phyloP scores from a whole-genome alignment of 352 stramenopile species.

The Globisporangium middletonii region DNA sequence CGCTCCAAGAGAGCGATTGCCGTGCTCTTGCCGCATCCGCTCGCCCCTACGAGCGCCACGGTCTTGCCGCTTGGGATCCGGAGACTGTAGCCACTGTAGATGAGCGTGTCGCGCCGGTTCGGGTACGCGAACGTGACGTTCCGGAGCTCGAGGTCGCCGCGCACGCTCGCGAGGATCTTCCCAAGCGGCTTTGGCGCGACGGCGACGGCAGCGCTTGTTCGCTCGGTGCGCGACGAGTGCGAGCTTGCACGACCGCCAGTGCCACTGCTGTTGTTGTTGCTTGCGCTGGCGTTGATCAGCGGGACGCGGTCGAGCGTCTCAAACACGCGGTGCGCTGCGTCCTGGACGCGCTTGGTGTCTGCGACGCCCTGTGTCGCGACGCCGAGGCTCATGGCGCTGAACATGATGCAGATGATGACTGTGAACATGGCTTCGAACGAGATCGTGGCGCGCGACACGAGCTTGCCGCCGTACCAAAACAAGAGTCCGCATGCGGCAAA shows the following conservation, averaged over 20 bases:
- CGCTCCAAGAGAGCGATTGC: slow-evolving; percentile 44
- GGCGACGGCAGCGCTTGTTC: neutral
- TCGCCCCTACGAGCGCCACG: slow-evolving; percentile 46
- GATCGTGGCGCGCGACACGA: slow-evolving; percentile 32
- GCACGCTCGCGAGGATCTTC: no score
- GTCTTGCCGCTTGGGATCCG: slow-evolving; percentile 40
- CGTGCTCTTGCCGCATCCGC: slow-evolving; percentile 57
- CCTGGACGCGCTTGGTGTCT: slow-evolving; percentile 9
- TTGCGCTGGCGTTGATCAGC: neutral
- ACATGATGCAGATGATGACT: slow-evolving; percentile 31
- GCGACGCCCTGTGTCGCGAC: slow-evolving; percentile 22
- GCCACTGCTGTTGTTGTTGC: neutral
- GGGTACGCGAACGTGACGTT: slow-evolving; percentile 66
- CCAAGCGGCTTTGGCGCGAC: no score
- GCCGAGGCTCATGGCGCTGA: slow-evolving; percentile 28
- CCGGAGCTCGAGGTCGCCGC: slow-evolving; percentile 71
- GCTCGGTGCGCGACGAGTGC: neutral
- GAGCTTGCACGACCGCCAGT: no score
- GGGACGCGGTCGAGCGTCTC: neutral
- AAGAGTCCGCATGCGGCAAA: slow-evolving; percentile 48
- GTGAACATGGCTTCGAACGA: slow-evolving; percentile 40
- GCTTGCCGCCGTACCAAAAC: slow-evolving; percentile 56
- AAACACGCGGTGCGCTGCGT: neutral
- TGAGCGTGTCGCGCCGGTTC: slow-evolving; percentile 30
- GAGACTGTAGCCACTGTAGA: slow-evolving; percentile 37